phyloP scores from a whole-genome alignment of 2,329 filamentous ascomycete genomes.

The Pseudomassariella vexata region DNA sequence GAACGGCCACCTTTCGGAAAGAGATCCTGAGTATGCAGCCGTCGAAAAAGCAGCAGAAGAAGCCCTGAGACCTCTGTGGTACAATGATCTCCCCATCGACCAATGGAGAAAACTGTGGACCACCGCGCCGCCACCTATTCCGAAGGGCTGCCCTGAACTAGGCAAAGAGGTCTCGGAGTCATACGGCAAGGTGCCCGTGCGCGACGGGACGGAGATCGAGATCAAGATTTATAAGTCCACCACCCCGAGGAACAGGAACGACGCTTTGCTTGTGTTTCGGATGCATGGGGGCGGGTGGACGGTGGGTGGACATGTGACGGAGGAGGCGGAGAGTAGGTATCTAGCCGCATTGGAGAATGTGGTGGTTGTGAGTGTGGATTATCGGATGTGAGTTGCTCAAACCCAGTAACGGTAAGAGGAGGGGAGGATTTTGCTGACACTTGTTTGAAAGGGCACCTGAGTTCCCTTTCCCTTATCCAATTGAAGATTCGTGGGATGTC shows the following conservation, averaged over 20 bases:
- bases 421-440: slow-evolving; percentile 7
- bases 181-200: slow-evolving; percentile 19
- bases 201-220: slow-evolving; percentile 27
- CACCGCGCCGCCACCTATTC: slow-evolving; percentile 15
- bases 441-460: slow-evolving; percentile 42
- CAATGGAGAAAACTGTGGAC: slow-evolving; percentile 14
- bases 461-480: slow-evolving; percentile 40
- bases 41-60: slow-evolving; percentile 20
- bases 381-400: slow-evolving; percentile 26
- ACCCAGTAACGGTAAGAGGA: background rate
- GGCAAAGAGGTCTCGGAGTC: slow-evolving; percentile 27
- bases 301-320: slow-evolving; percentile 26
- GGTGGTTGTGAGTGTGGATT: slow-evolving; percentile 31
- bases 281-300: slow-evolving; percentile 31
- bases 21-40: slow-evolving; percentile 24
- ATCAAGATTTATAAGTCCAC: slow-evolving; percentile 28
- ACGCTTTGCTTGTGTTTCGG: slow-evolving; percentile 23
- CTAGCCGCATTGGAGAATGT: slow-evolving; percentile 24
- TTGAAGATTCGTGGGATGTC: slow-evolving; percentile 46
- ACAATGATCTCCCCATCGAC: slow-evolving; percentile 14
- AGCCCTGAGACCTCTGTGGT: slow-evolving; percentile 21
- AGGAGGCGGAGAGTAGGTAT: slow-evolving; percentile 28
- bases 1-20: slow-evolving; percentile 26
- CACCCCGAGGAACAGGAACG: slow-evolving; percentile 12
- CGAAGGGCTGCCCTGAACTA: slow-evolving; percentile 23